Evolutionary conservation across 228 moss, liverwort and hornwort species (phyloP).

Genomic region (Sphagnum magellanicum): DNA sequence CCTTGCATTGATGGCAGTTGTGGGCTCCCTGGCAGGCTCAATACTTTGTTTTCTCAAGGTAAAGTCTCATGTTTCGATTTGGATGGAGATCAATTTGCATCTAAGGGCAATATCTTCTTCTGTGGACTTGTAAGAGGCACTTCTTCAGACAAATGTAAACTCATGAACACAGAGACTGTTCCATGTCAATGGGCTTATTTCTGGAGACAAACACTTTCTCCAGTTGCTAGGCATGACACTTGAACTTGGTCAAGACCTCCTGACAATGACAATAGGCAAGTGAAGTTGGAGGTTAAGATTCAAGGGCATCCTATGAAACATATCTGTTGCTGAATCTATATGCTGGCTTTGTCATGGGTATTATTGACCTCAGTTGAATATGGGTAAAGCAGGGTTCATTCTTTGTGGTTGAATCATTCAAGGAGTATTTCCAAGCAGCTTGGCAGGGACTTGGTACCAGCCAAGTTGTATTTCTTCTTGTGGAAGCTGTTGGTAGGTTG

Average conservation of each 20-base stretch:
- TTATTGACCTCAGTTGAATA: neutral
- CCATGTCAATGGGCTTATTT: neutral
- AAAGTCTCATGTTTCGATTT: neutral
- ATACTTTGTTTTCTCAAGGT: conserved; percentile 88
- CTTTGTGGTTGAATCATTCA: conserved; percentile 29
- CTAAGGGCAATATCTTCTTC: neutral
- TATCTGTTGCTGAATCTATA: neutral
- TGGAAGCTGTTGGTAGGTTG: conserved; percentile 41
- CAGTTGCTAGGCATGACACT: no score
- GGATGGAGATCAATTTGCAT: neutral
- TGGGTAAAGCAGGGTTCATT: conserved; percentile 24
- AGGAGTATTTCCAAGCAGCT: conserved; percentile 29
- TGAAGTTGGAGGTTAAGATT: neutral
- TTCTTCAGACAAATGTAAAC: neutral
- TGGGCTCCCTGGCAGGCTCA: conserved; percentile 87
- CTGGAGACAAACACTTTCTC: neutral
- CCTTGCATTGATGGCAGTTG: conserved; percentile 79
- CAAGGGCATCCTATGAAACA: neutral
- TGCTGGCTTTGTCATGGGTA: neutral
- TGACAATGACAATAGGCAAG: neutral
- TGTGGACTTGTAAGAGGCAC: neutral
- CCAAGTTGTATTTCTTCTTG: conserved; percentile 47
- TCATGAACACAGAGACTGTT: neutral
- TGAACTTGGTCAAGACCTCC: neutral
- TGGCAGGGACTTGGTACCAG: conserved; percentile 18